These are phyloP conservation scores for Lactarius sp. DNA, from an alignment of 768 basidiomycete species.

Conservation along the genomic window DNA sequence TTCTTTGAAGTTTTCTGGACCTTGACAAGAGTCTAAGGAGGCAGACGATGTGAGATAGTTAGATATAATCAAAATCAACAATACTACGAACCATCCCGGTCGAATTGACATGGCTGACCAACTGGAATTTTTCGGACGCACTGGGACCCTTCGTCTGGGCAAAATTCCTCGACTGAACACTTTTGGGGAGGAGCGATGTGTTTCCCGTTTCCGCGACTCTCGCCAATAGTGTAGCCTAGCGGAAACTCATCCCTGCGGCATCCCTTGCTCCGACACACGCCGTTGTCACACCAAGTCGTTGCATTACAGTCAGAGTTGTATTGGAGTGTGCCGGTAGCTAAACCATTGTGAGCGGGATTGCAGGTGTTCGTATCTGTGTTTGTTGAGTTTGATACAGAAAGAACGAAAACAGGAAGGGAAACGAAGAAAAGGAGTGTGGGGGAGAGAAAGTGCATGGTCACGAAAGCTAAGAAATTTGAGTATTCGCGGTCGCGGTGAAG, in stretches of 20 bases:
- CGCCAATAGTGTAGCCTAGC: constrained; percentile 51
- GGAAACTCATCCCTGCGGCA: constrained; percentile 78
- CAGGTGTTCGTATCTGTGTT: constrained; percentile 43
- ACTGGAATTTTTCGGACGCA: constrained; percentile 60
- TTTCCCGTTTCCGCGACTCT: neutral
- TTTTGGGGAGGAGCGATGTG: constrained; percentile 47
- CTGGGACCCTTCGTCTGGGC: constrained; percentile 74
- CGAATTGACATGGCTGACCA: constrained; percentile 72
- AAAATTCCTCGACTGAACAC: constrained; percentile 63
- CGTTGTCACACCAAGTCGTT: constrained; percentile 57
- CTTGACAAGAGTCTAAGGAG: constrained; percentile 67
- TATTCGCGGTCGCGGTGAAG: no score
- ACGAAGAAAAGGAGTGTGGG: constrained; percentile 53
- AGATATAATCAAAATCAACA: constrained; percentile 1
- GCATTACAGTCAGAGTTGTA: constrained; percentile 76
- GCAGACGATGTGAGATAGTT: neutral
- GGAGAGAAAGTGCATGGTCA: constrained; percentile 32
- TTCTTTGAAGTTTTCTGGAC: constrained; percentile 59
- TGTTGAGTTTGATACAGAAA: constrained; percentile 34
- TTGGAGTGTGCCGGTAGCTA: constrained; percentile 73
- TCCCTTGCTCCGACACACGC: constrained; percentile 54
- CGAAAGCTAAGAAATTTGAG: neutral
- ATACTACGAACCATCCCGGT: constrained; percentile 65
- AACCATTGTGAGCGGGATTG: constrained; percentile 53
- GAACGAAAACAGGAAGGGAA: constrained; percentile 29